Conservation (phyloP, 805 yeast species). For the Saccharomycopsis sp. region DNA sequence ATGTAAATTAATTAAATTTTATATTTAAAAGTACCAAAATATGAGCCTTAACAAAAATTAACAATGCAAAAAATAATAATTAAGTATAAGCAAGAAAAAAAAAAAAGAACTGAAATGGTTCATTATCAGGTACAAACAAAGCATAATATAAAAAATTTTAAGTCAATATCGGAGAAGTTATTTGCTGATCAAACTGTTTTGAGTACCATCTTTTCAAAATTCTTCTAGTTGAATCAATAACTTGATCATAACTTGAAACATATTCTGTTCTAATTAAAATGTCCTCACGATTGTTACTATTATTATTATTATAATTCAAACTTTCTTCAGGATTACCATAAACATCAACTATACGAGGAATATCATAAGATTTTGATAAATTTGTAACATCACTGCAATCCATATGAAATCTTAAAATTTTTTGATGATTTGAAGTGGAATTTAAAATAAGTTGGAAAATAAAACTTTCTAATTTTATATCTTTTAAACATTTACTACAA, state of each 20-base stretch:
- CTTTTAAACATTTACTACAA: conserved; percentile 7
- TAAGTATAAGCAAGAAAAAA: too few species aligned
- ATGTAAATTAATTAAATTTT: too few species aligned
- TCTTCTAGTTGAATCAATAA: conserved; percentile 1
- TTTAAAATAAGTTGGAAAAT: conserved; percentile 1
- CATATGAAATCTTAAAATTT: conserved; percentile 7
- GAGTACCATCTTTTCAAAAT: conserved; percentile 4
- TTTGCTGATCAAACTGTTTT: neutral
- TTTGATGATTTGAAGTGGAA: neutral
- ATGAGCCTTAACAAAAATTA: too few species aligned
- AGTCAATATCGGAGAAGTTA: neutral
- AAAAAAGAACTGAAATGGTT: too few species aligned
- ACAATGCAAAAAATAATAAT: too few species aligned
- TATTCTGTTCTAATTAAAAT: neutral
- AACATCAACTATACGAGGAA: conserved; percentile 4
- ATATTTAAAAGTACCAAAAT: too few species aligned
- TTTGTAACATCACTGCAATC: conserved; percentile 1
- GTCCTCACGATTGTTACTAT: too few species aligned
- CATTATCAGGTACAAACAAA: too few species aligned
- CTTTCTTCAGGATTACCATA: neutral
- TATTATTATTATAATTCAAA: neutral
- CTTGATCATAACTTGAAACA: conserved; percentile 7
- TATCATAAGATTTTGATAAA: neutral
- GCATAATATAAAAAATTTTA: neutral
- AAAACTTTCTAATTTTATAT: conserved; percentile 7